Conservation (phyloP, 1,284 basidiomycete genomes). For the Ganoderma multipileum region DNA sequence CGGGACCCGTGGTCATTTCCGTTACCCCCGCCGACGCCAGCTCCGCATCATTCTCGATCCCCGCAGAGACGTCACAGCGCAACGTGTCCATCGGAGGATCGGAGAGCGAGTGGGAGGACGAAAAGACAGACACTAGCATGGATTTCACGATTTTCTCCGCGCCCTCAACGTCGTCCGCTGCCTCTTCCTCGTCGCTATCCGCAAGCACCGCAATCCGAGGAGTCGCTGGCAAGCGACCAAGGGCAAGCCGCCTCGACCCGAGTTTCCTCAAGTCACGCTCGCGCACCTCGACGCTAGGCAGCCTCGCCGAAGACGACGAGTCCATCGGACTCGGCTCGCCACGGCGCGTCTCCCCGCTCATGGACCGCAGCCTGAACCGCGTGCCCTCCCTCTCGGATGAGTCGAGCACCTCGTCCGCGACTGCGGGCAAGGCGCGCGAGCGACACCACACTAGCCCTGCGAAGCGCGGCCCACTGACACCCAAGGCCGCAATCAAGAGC, state of each 20-base stretch:
- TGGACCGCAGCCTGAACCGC: conserved; percentile 68
- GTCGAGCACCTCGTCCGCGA: conserved; percentile 36
- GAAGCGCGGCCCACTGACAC: conserved; percentile 54
- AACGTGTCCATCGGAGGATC: conserved; percentile 60
- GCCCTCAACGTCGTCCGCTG: conserved; percentile 43
- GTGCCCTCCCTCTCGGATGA: conserved; percentile 37
- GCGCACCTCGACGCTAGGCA: conserved; percentile 58
- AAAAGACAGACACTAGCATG: conserved; percentile 78
- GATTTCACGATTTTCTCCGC: conserved; percentile 52
- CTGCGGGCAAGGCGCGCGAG: conserved; percentile 47
- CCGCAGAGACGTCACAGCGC: conserved; percentile 31
- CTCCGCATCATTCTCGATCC: conserved; percentile 31
- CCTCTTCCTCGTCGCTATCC: conserved; percentile 41
- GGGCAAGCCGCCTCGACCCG: conserved; percentile 71
- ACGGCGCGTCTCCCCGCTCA: conserved; percentile 52
- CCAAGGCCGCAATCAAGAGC: conserved; percentile 46
- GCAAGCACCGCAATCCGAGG: conserved; percentile 34
- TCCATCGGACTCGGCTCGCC: conserved; percentile 41
- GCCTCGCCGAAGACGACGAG: conserved; percentile 72
- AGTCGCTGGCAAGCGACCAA: conserved; percentile 49
- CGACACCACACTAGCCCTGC: conserved; percentile 51
- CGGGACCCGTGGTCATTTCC: conserved; percentile 31
- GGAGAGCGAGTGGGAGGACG: conserved; percentile 90
- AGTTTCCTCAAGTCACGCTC: conserved; percentile 70
- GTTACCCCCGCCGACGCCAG: conserved; percentile 43